A percentile compares a stretch with the other conserved stretches of the same genome.
Conservation (phyloP, 1,284 basidiomycete genomes). For the Leccinum pseudoinsigne region DNA sequence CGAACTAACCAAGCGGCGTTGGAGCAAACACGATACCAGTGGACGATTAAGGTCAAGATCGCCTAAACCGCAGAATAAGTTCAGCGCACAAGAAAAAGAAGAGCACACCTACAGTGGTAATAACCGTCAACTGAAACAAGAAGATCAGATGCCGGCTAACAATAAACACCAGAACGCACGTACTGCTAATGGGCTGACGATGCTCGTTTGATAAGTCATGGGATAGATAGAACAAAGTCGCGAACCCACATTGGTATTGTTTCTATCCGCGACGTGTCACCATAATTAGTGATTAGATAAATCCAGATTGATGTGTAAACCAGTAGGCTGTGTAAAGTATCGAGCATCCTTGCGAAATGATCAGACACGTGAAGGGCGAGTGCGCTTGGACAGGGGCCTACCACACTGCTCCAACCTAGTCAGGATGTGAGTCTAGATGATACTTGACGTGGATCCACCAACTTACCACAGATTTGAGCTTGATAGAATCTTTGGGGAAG, state of each 20-base stretch:
- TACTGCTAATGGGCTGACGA: constrained; percentile 43
- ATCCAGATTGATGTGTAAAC: constrained; percentile 32
- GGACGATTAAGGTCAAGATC: constrained; percentile 34
- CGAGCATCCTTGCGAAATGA: constrained; percentile 23
- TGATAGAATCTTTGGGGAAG: constrained; percentile 37
- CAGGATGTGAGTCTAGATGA: neutral
- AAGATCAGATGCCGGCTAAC: neutral
- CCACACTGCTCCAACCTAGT: constrained; percentile 32
- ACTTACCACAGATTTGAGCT: constrained; percentile 40
- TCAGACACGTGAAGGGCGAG: constrained; percentile 5
- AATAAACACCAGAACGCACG: constrained; percentile 18
- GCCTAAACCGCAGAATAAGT: constrained; percentile 29
- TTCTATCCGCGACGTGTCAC: constrained; percentile 26
- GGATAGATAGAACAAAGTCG: neutral
- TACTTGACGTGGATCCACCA: constrained; percentile 2
- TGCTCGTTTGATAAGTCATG: neutral
- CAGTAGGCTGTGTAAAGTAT: constrained; percentile 29
- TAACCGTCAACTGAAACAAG: constrained; percentile 42
- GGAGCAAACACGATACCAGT: constrained; percentile 30
- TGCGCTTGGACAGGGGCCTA: neutral
- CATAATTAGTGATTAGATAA: constrained; percentile 31
- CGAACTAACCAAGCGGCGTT: neutral
- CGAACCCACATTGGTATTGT: constrained; percentile 25
- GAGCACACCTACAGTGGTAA: constrained; percentile 39
- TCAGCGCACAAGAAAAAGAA: neutral